phyloP scores from a whole-genome alignment of 2,329 filamentous ascomycete species.

The Aspergillus sp. region DNA sequence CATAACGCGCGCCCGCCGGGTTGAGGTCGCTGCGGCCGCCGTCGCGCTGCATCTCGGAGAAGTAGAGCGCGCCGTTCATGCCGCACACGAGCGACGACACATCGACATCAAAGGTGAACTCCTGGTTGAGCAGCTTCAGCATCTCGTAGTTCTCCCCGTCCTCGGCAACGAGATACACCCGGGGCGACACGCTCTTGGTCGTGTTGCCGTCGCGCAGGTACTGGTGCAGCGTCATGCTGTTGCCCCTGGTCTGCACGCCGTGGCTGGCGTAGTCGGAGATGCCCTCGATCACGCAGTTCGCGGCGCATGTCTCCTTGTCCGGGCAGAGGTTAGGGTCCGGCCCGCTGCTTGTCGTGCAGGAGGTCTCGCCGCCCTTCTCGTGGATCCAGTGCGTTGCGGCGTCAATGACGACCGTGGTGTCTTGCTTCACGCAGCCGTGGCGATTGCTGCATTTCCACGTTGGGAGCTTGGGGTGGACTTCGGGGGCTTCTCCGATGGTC shows the following conservation, averaged over 20 bases:
- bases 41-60: conserved; percentile 58
- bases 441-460: conserved; percentile 52
- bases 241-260: conserved; percentile 51
- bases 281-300: conserved; percentile 56
- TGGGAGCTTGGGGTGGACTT: conserved; percentile 52
- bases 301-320: conserved; percentile 48
- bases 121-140: conserved; percentile 62
- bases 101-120: conserved; percentile 70
- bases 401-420: conserved; percentile 53
- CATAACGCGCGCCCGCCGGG: conserved; percentile 56
- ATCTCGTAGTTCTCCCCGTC: conserved; percentile 60
- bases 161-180: conserved; percentile 60
- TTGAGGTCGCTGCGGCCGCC: conserved; percentile 56
- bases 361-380: conserved; percentile 40
- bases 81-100: conserved; percentile 67
- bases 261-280: conserved; percentile 51
- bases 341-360: conserved; percentile 53
- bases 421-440: conserved; percentile 50
- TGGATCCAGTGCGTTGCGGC: conserved; percentile 56
- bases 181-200: conserved; percentile 45
- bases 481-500: conserved; percentile 47
- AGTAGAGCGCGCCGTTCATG: conserved; percentile 67
- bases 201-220: conserved; percentile 31
- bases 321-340: conserved; percentile 48
- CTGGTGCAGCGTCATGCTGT: conserved; percentile 48